Percentiles rank a stretch among this genome's conserved stretches.
These are phyloP conservation scores for Tritrichomonas musculus DNA, from an alignment of 208 protist genomes.

Conservation along the genomic window DNA sequence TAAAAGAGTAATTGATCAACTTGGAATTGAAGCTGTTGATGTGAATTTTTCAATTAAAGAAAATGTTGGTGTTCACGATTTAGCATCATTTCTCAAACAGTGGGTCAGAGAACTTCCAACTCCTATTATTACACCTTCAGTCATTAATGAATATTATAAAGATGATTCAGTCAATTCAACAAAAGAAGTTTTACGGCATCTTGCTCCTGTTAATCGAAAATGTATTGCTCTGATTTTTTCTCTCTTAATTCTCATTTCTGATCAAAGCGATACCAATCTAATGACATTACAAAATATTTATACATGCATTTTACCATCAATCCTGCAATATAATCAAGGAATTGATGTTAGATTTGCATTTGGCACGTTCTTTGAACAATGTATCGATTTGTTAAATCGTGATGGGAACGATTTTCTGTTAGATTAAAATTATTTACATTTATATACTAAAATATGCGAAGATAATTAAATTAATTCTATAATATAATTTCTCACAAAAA, in stretches of 20 bases:
- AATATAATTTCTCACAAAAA: no score
- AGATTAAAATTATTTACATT: no score
- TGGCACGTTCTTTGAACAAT: no score
- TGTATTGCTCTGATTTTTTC: neutral
- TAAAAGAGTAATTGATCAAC: no score
- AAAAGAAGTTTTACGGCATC: neutral
- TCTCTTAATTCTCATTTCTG: neutral
- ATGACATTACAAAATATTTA: conserved; percentile 1
- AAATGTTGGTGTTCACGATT: neutral
- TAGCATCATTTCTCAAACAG: neutral
- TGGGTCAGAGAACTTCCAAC: neutral
- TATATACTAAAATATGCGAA: no score
- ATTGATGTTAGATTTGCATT: no score
- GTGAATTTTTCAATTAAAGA: no score
- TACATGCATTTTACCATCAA: neutral
- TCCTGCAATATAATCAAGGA: no score
- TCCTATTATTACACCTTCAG: neutral
- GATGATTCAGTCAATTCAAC: neutral
- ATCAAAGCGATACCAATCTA: neutral
- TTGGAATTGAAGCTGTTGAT: no score
- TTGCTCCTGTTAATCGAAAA: neutral
- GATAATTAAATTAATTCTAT: no score
- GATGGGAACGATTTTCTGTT: no score
- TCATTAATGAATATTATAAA: neutral
- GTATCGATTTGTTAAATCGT: no score